Evolutionary conservation across 1,284 basidiomycete genomes (phyloP).

Genomic region (Pseudozyma pruni): DNA sequence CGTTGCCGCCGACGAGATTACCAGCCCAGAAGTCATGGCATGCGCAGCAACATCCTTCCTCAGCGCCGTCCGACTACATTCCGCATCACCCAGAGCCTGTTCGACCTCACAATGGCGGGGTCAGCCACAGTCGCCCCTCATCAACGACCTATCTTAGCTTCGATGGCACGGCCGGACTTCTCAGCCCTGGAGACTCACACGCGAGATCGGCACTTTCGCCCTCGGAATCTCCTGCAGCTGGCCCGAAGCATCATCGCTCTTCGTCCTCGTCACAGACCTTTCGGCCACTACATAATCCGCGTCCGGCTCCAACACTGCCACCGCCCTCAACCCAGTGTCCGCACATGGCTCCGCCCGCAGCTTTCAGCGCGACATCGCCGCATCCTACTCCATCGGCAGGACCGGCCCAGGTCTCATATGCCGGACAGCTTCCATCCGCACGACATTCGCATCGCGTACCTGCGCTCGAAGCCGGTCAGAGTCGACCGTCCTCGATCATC

Average conservation of each 20-base stretch:
- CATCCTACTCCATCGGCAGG: neutral
- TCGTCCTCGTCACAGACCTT: slow-evolving; percentile 19
- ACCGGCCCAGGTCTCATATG: neutral
- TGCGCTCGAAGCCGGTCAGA: slow-evolving; percentile 31
- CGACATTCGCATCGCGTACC: slow-evolving; percentile 3
- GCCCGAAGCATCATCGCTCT: slow-evolving; percentile 11
- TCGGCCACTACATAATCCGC: slow-evolving; percentile 21
- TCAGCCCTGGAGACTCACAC: slow-evolving; percentile 36
- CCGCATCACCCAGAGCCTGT: slow-evolving; percentile 4
- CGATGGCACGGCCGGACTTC: slow-evolving; percentile 39
- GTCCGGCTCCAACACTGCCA: slow-evolving; percentile 12
- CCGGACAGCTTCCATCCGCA: neutral
- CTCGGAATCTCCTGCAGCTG: neutral
- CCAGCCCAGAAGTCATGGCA: slow-evolving; percentile 2
- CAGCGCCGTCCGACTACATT: slow-evolving; percentile 4
- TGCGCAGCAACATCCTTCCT: slow-evolving; percentile 1
- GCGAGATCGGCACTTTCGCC: slow-evolving; percentile 19
- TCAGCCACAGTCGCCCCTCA: slow-evolving; percentile 22
- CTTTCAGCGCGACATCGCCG: slow-evolving; percentile 8
- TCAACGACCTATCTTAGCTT: slow-evolving; percentile 47
- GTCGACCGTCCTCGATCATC: slow-evolving; percentile 29
- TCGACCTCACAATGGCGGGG: slow-evolving; percentile 1
- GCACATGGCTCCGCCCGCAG: neutral
- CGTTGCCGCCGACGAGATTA: neutral
- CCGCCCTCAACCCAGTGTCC: slow-evolving; percentile 6